These are phyloP conservation scores for Chalara sp. DNA, from an alignment of 2,329 filamentous ascomycete species.

Conservation along the genomic window DNA sequence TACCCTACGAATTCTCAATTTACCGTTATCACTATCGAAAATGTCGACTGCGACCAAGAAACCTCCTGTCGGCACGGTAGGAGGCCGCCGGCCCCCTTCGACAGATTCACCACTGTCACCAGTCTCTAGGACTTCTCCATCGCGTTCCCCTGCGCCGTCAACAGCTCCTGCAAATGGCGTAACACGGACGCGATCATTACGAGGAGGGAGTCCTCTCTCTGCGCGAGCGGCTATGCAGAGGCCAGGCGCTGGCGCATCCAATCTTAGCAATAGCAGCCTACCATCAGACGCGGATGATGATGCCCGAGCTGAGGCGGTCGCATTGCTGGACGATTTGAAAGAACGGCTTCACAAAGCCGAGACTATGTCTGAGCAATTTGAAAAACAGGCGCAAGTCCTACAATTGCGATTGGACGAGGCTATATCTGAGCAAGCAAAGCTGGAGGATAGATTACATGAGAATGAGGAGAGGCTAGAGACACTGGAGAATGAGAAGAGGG, in stretches of 20 bases:
- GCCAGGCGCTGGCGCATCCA: constrained; percentile 32
- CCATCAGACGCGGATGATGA: constrained; percentile 57
- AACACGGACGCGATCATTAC: constrained; percentile 59
- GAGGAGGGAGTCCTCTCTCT: constrained; percentile 60
- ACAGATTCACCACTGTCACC: constrained; percentile 19
- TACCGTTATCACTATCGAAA: background rate
- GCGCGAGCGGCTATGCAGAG: constrained; percentile 65
- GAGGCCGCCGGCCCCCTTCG: constrained; percentile 19
- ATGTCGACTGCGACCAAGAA: constrained; percentile 39
- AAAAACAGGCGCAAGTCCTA: constrained; percentile 78
- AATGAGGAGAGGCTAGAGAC: constrained; percentile 76
- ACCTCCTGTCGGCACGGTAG: constrained; percentile 21
- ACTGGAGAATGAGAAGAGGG: constrained; percentile 78
- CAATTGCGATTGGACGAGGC: constrained; percentile 84
- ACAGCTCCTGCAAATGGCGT: constrained; percentile 25
- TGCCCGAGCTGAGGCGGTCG: constrained; percentile 70
- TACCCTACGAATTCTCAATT: constrained; percentile 1
- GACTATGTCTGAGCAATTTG: constrained; percentile 66
- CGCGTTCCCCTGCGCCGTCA: constrained; percentile 22
- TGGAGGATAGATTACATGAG: constrained; percentile 86
- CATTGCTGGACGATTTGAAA: constrained; percentile 77
- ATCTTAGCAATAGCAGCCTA: constrained; percentile 22
- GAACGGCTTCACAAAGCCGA: constrained; percentile 78
- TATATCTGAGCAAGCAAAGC: constrained; percentile 70
- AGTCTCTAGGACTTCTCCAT: constrained; percentile 15